Conservation (phyloP, 208 protist species). For the Endotrypanum monterogeii region DNA sequence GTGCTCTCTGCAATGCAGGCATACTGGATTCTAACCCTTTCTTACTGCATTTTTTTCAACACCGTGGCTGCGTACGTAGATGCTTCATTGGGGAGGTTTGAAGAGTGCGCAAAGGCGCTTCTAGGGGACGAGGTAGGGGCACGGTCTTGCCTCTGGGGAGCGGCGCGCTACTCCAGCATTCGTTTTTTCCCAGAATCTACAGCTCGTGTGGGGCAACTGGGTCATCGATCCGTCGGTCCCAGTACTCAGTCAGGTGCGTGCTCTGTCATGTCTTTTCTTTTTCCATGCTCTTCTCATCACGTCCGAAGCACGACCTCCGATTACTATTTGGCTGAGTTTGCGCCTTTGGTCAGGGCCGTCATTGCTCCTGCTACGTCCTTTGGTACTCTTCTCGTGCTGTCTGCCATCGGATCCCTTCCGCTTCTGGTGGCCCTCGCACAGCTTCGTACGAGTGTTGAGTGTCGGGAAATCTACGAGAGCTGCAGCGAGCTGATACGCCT, state of each 20-base stretch:
- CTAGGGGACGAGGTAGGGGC: constrained; percentile 17
- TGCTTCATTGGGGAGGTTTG: constrained; percentile 20
- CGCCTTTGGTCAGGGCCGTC: constrained; percentile 25
- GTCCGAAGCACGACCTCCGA: constrained; percentile 12
- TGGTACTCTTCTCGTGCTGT: constrained; percentile 42
- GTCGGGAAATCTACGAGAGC: constrained; percentile 38
- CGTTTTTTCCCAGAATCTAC: constrained; percentile 25
- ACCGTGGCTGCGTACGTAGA: constrained; percentile 29
- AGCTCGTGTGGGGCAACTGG: not conserved
- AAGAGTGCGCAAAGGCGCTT: constrained; percentile 23
- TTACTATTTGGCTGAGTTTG: constrained; percentile 21
- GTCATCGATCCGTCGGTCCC: no score
- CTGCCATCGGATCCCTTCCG: constrained; percentile 41
- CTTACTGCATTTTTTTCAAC: constrained; percentile 51
- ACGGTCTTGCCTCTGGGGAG: constrained; percentile 21
- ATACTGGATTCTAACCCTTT: constrained; percentile 21
- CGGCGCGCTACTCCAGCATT: constrained; percentile 35
- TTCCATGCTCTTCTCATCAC: constrained; percentile 17
- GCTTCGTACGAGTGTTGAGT: constrained; percentile 29
- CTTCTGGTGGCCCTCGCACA: constrained; percentile 35
- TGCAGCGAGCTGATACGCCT: constrained; percentile 24
- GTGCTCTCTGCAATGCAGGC: constrained; percentile 11
- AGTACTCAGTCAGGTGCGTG: constrained; percentile 1
- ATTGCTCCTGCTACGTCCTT: constrained; percentile 29
- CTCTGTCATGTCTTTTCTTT: constrained; percentile 18